A percentile compares a stretch with the other conserved stretches of the same genome.
These are phyloP conservation scores for Daldinia sp. DNA, from an alignment of 2,329 filamentous ascomycete species.

Conservation along the genomic window DNA sequence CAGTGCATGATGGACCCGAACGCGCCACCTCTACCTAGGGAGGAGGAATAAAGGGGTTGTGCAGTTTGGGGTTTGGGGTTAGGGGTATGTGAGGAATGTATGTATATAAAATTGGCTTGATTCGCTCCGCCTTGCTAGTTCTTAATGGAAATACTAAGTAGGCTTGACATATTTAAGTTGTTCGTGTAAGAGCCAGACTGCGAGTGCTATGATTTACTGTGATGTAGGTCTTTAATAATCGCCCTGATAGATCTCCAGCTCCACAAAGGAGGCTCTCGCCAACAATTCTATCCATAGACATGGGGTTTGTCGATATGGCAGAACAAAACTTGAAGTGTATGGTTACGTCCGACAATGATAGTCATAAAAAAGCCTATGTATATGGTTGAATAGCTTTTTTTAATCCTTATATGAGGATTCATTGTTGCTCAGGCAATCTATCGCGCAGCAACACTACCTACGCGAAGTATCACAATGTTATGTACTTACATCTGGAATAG, in stretches of 20 bases:
- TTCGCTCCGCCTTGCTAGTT: conserved; percentile 6
- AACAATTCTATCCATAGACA: background rate
- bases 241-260: conserved; percentile 15
- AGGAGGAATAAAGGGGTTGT: conserved; percentile 1
- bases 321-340: background rate
- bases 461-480: background rate
- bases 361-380: too few relatives aligned
- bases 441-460: background rate
- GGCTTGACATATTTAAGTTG: background rate
- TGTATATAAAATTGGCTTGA: conserved; percentile 4
- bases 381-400: too few relatives aligned
- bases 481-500: background rate
- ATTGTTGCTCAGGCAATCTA: background rate
- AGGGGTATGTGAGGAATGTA: background rate
- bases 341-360: background rate
- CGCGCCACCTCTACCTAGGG: conserved; percentile 54
- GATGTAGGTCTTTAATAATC: conserved; percentile 19
- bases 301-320: background rate
- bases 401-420: too few relatives aligned
- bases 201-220: background rate
- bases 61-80: background rate
- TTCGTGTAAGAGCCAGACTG: background rate
- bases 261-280: background rate
- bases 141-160: conserved; percentile 8
- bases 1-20: conserved; percentile 71